Evolutionary conservation across 495 filamentous ascomycete genomes (phyloP).

Genomic region (Penicillium cinerascens): DNA sequence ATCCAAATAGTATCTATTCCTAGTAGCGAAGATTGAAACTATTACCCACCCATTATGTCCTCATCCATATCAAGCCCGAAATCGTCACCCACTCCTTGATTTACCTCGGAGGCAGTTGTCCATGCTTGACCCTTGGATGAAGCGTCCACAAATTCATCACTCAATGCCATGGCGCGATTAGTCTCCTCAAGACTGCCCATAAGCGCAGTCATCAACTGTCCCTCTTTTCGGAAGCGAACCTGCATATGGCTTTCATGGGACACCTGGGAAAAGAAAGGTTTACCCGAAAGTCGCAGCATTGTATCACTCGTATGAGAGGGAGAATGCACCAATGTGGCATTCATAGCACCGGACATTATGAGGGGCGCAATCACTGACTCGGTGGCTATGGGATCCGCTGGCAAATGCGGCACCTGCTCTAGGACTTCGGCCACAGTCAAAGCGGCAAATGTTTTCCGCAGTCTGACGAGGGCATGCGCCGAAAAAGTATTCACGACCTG

Average conservation of each 20-base stretch:
- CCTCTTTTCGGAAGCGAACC: conserved; percentile 32
- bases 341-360: conserved; percentile 53
- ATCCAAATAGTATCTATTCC: background rate
- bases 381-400: conserved; percentile 43
- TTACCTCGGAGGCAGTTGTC: conserved; percentile 4
- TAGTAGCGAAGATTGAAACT: background rate
- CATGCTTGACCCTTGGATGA: conserved; percentile 25
- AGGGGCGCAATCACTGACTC: conserved; percentile 47
- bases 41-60: conserved; percentile 60
- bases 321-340: conserved; percentile 49
- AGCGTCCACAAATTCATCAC: conserved; percentile 52
- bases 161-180: conserved; percentile 54
- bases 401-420: conserved; percentile 35
- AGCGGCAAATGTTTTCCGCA: conserved; percentile 46
- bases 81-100: conserved; percentile 16
- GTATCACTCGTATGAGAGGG: conserved; percentile 41
- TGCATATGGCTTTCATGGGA: conserved; percentile 44
- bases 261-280: conserved; percentile 7
- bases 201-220: conserved; percentile 35
- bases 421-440: conserved; percentile 43
- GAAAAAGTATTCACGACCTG: conserved; percentile 48
- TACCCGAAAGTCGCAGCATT: conserved; percentile 34
- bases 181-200: conserved; percentile 44
- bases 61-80: conserved; percentile 55
- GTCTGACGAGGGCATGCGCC: conserved; percentile 40